These are phyloP conservation scores for Chlamydomonas schloesseri DNA, from an alignment of 139 green algal species.

Conservation along the genomic window DNA sequence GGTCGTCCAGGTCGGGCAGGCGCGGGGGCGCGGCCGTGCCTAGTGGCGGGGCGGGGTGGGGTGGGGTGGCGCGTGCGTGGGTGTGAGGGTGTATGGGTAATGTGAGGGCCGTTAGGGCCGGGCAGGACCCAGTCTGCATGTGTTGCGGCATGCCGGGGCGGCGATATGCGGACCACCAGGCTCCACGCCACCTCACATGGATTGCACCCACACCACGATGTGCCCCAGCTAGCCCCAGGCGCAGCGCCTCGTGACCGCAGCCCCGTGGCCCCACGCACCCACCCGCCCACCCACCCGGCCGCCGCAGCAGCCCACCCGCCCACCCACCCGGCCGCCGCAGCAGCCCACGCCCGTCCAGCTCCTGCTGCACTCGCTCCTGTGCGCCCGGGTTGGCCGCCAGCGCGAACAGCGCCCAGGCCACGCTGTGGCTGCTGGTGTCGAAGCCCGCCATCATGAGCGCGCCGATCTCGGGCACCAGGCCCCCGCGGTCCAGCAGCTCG, in stretches of 20 bases:
- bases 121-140: no score
- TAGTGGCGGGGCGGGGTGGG: background rate
- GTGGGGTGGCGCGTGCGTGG: background rate
- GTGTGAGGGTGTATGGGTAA: background rate
- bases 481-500: conserved; percentile 39
- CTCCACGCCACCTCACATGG: no score
- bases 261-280: no score
- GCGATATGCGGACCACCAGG: no score
- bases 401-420: conserved; percentile 64
- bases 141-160: no score
- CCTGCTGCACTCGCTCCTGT: conserved; percentile 44
- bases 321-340: background rate
- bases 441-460: conserved; percentile 70
- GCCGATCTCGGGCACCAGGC: conserved; percentile 64
- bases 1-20: conserved; percentile 54
- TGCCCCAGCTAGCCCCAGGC: no score
- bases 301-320: no score
- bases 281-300: no score
- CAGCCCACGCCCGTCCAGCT: conserved; percentile 55
- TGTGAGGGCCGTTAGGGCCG: no score
- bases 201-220: no score
- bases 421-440: conserved; percentile 64
- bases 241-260: no score
- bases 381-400: conserved; percentile 55
- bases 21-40: conserved; percentile 1